Percentiles rank a stretch among this genome's conserved stretches.
These are phyloP conservation scores for Cadophora malorum DNA, from an alignment of 2,329 filamentous ascomycete genomes.

Conservation along the genomic window DNA sequence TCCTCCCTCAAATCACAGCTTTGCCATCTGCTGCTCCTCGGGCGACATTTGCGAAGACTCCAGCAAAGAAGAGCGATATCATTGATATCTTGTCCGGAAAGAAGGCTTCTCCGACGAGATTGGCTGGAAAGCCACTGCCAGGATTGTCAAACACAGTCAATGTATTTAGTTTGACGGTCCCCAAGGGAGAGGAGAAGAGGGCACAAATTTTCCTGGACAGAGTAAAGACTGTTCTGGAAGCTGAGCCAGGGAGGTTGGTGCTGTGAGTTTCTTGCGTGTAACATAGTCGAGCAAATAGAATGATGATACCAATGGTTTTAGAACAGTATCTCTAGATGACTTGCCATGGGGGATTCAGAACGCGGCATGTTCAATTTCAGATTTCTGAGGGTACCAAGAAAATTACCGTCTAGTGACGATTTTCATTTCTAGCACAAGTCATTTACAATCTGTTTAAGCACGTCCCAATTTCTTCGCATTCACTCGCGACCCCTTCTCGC, in stretches of 20 bases:
- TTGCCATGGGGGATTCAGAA: neutral
- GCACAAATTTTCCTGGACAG: slow-evolving; percentile 84
- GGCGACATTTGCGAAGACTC: slow-evolving; percentile 42
- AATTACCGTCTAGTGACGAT: neutral
- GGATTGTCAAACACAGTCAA: slow-evolving; percentile 67
- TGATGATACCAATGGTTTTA: slow-evolving; percentile 26
- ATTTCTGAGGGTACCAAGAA: no score
- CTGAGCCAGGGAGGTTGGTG: slow-evolving; percentile 78
- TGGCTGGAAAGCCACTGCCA: slow-evolving; percentile 47
- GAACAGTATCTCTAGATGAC: neutral
- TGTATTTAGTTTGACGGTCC: slow-evolving; percentile 82
- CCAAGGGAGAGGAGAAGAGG: slow-evolving; percentile 79
- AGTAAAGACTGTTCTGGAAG: slow-evolving; percentile 82
- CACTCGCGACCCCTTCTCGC: neutral
- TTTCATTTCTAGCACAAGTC: neutral
- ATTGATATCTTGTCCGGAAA: slow-evolving; percentile 77
- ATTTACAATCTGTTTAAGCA: neutral
- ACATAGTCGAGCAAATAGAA: slow-evolving; percentile 28
- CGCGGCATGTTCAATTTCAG: neutral
- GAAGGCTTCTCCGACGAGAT: slow-evolving; percentile 41
- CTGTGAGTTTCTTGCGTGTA: slow-evolving; percentile 51
- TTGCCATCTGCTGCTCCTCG: slow-evolving; percentile 55
- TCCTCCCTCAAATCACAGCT: slow-evolving; percentile 74
- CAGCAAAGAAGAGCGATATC: slow-evolving; percentile 70
- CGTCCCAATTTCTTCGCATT: neutral